Evolutionary conservation across 768 basidiomycete species (phyloP).

Genomic region (Amylocystis lapponica): DNA sequence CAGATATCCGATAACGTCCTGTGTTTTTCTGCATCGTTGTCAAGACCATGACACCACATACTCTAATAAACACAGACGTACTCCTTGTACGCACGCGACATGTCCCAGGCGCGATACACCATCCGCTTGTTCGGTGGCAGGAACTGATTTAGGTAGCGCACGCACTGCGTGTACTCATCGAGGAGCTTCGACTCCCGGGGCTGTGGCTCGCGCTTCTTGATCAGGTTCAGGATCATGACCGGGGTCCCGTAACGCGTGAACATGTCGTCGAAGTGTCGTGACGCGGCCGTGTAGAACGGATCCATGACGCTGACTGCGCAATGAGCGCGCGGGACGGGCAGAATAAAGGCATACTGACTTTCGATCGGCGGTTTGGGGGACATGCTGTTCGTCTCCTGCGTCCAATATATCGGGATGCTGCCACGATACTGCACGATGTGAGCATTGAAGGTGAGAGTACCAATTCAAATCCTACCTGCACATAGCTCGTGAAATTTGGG

Average conservation of each 20-base stretch:
- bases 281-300: conserved; percentile 91
- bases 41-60: neutral
- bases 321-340: no score
- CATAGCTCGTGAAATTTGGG: conserved; percentile 91
- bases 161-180: conserved; percentile 88
- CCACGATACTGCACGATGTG: conserved; percentile 67
- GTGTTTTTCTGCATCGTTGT: conserved; percentile 61
- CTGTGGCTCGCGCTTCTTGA: conserved; percentile 76
- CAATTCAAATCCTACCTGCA: conserved; percentile 53
- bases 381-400: conserved; percentile 88
- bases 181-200: conserved; percentile 87
- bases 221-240: conserved; percentile 87
- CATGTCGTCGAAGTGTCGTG: conserved; percentile 88
- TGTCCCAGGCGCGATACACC: conserved; percentile 93
- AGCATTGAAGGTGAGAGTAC: neutral
- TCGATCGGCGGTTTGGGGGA: conserved; percentile 94
- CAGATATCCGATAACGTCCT: conserved; percentile 91
- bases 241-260: conserved; percentile 87
- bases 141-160: conserved; percentile 92
- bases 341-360: conserved; percentile 60
- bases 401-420: conserved; percentile 95
- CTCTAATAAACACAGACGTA: conserved; percentile 27
- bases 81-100: conserved; percentile 94
- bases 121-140: conserved; percentile 81
- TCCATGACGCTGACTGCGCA: conserved; percentile 81